phyloP scores from a whole-genome alignment of 179 eudicot species.

The Beta lomatogona region DNA sequence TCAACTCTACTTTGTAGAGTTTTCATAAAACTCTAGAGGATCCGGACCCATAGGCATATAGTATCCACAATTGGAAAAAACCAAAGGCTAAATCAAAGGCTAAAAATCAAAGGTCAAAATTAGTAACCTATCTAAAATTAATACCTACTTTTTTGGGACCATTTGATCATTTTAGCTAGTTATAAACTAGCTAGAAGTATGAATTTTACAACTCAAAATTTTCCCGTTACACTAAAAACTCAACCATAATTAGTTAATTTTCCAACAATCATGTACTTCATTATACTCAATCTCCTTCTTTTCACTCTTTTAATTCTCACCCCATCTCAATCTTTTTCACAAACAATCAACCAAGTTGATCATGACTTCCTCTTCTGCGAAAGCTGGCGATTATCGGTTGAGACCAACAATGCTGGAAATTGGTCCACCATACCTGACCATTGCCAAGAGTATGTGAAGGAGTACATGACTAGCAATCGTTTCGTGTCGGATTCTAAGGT shows the following conservation, averaged over 20 bases:
- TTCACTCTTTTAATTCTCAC: not conserved
- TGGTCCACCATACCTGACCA: constrained; percentile 3
- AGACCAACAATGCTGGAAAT: constrained; percentile 7
- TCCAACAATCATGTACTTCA: not conserved
- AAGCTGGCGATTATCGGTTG: constrained; percentile 9
- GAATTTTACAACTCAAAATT: no score
- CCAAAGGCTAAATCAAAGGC: not conserved
- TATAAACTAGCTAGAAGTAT: no score
- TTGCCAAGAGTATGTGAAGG: not conserved
- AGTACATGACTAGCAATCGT: constrained; percentile 2
- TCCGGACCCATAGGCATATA: no score
- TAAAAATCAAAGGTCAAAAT: not conserved
- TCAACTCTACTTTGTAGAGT: no score
- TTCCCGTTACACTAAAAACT: no score
- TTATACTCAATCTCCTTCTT: not conserved
- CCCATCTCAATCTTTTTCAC: not conserved
- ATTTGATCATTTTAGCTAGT: no score
- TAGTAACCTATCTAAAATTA: not conserved
- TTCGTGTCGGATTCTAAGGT: not conserved
- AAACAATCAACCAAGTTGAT: not conserved
- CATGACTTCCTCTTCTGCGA: constrained; percentile 1
- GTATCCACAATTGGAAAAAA: not conserved
- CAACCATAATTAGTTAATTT: no score
- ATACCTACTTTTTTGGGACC: not conserved
- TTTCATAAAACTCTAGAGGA: no score